Base-by-base conservation (phyloP, 805 yeast genomes). In the Kodamaea lidongshanica region DNA sequence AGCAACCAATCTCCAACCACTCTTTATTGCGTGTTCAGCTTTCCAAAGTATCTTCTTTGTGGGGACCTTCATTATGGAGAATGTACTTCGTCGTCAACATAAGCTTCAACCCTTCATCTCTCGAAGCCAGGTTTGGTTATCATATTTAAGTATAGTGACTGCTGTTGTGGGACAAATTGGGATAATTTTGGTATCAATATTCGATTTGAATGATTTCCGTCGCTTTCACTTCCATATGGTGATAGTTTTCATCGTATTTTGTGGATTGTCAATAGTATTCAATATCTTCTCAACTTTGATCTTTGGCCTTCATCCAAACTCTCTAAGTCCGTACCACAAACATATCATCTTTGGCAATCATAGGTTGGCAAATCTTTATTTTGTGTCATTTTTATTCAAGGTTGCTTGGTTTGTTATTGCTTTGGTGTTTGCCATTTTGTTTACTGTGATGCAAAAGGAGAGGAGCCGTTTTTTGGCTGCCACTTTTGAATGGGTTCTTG, bases 1-100 rank as follows among this genome's bases (percentile, higher is more conserved):
- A 3, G 96, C 96, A 7, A 82, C 95, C 7, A 78, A 77, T 42
- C 60, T 86, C 28, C 82, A 87, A 51, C 94, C 95, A 1, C 56
- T 88, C 12, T 89, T 89, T 55, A 85, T 88, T 21, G 59, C 80
- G 11, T 79, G 94, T 44, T 65, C 84, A 2, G 84, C 79, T 0
- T 67, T 77, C 50, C 95, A 86, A 58, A 94, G 87, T 9, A 58
- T 83, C 4, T 76, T 83, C 42, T 83, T 74, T 40, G 74, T 76
- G 20, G 64, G 83, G 20, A 67, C 87, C 1, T 19, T 31, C n/a
- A 12, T 25, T 8, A 21, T 27, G 19, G 34, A 31, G 25, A 16
- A 21, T 11, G 19, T 31, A 2, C 28, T 31, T 21, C 34, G 34
- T 19, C 67, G 22, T 19, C 32, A 30, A 21, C 22, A 19, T 19